phyloP scores from a whole-genome alignment of 345 rosid species.

The Sapria himalayana region DNA sequence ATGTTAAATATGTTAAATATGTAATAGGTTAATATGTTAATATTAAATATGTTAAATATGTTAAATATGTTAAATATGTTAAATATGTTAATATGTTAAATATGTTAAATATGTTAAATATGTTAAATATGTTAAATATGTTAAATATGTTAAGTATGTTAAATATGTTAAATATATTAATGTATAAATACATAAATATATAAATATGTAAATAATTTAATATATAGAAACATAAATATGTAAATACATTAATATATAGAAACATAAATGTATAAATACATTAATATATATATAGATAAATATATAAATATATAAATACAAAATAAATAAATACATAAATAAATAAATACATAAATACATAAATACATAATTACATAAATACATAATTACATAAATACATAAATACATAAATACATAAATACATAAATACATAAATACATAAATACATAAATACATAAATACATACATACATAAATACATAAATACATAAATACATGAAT shows the following conservation, averaged over 20 bases:
- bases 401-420: background rate
- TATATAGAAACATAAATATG: background rate
- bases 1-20: too few species aligned
- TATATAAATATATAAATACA: background rate
- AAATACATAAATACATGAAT: background rate
- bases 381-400: background rate
- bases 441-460: background rate
- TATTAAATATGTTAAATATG: too few species aligned
- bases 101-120: too few species aligned
- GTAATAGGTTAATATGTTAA: too few species aligned
- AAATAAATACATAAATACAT: background rate
- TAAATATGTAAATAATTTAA: background rate
- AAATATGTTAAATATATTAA: too few species aligned
- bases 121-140: too few species aligned
- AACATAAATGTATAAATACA: background rate
- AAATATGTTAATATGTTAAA: too few species aligned
- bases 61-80: too few species aligned
- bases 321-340: background rate
- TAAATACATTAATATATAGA: background rate
- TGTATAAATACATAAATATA: background rate
- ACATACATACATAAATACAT: background rate
- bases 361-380: background rate
- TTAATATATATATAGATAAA: background rate
- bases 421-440: background rate
- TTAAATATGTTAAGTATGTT: too few species aligned